A percentile compares a stretch with the other conserved stretches of the same genome.
Evolutionary conservation across 306 rosid genomes (phyloP).

Genomic region (Oemleria cerasiformis): DNA sequence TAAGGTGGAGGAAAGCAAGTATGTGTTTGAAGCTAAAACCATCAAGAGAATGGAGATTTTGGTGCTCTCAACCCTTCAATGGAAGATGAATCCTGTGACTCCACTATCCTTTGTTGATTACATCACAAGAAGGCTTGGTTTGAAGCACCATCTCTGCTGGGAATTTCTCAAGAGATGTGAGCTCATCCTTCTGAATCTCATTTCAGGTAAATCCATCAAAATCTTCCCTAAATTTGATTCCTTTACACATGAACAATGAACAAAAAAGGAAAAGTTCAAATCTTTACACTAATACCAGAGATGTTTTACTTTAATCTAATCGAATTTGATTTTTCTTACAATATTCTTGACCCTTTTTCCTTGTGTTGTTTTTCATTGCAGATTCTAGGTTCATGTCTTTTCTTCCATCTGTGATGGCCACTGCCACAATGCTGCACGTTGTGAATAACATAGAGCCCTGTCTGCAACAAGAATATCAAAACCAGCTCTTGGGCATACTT

Average conservation of each 20-base stretch:
- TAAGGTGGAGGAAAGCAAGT: conserved; percentile 68
- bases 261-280: neutral
- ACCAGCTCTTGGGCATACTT: conserved; percentile 58
- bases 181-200: conserved; percentile 42
- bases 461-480: conserved; percentile 50
- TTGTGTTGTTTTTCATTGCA: conserved; percentile 23
- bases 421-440: conserved; percentile 75
- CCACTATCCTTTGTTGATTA: conserved; percentile 79
- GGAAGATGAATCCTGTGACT: conserved; percentile 89
- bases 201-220: conserved; percentile 45
- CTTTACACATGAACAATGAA: neutral
- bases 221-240: neutral
- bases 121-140: conserved; percentile 58
- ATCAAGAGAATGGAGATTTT: conserved; percentile 82
- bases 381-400: conserved; percentile 66
- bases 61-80: conserved; percentile 78
- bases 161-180: conserved; percentile 65
- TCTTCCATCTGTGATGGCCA: conserved; percentile 73
- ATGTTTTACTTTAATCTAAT: too few species aligned
- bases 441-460: conserved; percentile 56
- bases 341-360: neutral
- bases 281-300: neutral
- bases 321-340: neutral
- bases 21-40: conserved; percentile 68
- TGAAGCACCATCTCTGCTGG: conserved; percentile 57